Evolutionary conservation across 2,329 filamentous ascomycete species (phyloP).

Genomic region (Penicillium frequentans): DNA sequence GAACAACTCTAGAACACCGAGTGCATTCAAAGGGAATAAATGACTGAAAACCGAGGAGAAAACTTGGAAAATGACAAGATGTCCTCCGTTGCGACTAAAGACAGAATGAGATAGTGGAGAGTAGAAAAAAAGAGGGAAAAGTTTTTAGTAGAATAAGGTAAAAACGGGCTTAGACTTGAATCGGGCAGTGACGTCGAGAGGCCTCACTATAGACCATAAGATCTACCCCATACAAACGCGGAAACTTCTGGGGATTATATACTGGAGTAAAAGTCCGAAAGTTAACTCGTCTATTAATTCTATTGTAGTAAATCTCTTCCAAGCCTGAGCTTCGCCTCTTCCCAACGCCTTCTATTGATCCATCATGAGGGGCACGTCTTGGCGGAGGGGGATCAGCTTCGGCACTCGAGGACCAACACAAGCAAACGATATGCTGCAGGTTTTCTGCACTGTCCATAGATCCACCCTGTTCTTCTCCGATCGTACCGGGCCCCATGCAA

Average conservation of each 20-base stretch:
- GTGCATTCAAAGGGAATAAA: neutral
- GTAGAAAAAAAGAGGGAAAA: neutral
- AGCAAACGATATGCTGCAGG: neutral
- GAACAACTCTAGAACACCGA: neutral
- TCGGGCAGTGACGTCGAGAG: conserved; percentile 1
- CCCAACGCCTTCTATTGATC: conserved; percentile 9
- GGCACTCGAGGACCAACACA: neutral
- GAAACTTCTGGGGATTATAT: neutral
- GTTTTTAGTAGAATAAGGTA: neutral
- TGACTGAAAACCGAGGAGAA: neutral
- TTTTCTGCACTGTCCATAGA: neutral
- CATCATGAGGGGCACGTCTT: conserved; percentile 23
- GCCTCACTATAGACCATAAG: neutral
- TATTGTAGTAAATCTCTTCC: neutral
- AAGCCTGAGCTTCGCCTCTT: neutral
- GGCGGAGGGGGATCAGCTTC: conserved; percentile 13
- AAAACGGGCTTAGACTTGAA: conserved; percentile 1
- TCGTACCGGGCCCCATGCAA: neutral
- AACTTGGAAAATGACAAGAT: neutral
- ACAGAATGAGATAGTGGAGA: neutral
- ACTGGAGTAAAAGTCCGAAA: neutral
- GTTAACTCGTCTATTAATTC: neutral
- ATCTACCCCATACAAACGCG: neutral
- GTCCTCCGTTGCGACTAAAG: neutral
- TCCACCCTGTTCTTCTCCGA: neutral